Conservation (phyloP, 1,284 basidiomycete genomes). For the Peniophora sp. region DNA sequence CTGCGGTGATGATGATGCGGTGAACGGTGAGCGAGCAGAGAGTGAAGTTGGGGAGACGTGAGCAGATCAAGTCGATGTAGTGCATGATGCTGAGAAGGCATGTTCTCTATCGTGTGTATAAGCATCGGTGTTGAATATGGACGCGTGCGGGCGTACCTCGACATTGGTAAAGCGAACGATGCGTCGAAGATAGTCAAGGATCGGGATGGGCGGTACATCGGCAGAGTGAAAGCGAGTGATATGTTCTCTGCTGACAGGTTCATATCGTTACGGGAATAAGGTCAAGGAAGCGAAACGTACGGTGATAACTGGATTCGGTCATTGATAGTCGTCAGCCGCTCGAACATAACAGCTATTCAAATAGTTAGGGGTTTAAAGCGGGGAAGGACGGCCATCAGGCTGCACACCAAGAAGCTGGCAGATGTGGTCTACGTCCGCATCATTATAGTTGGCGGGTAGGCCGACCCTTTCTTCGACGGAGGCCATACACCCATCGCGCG, state of each 20-base stretch:
- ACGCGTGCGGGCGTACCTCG: conserved; percentile 71
- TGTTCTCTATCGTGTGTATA: conserved; percentile 51
- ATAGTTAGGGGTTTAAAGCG: conserved; percentile 1
- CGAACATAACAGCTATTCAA: conserved; percentile 81
- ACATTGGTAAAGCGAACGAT: conserved; percentile 91
- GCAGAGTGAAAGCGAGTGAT: conserved; percentile 93
- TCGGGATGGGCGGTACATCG: conserved; percentile 75
- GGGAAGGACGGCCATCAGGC: not conserved
- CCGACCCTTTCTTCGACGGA: conserved; percentile 57
- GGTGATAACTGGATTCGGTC: conserved; percentile 83
- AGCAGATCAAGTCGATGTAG: conserved; percentile 93
- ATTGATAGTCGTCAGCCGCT: conserved; percentile 87
- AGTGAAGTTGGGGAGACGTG: conserved; percentile 78
- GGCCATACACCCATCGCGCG: conserved; percentile 69
- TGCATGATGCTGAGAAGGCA: conserved; percentile 85
- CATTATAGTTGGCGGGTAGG: conserved; percentile 67
- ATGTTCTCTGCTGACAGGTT: conserved; percentile 46
- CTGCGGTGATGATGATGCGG: conserved; percentile 87
- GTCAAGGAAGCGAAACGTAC: conserved; percentile 36
- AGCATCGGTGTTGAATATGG: conserved; percentile 2
- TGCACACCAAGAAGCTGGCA: conserved; percentile 75
- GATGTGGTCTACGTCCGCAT: conserved; percentile 74
- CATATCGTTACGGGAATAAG: conserved; percentile 11
- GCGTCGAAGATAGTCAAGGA: conserved; percentile 85
- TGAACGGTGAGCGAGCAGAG: conserved; percentile 92